Percentiles rank a stretch among this genome's conserved stretches.
Evolutionary conservation across 2,329 filamentous ascomycete genomes (phyloP).

Genomic region (Penicillium sp.): DNA sequence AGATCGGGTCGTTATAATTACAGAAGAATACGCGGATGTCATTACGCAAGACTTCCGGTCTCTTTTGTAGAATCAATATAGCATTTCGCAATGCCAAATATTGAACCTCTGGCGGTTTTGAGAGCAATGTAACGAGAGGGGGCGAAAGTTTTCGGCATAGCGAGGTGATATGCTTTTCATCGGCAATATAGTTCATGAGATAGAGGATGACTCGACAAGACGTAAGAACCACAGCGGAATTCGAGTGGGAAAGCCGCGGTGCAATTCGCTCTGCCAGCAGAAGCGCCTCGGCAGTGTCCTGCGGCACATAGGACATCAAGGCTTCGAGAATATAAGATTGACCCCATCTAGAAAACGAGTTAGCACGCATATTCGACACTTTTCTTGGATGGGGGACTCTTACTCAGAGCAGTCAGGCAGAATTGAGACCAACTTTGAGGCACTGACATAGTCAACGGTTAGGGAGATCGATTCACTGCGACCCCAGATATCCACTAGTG

Average conservation of each 20-base stretch:
- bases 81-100: slow-evolving; percentile 94
- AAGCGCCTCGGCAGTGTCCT: slow-evolving; percentile 84
- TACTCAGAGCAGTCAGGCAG: slow-evolving; percentile 96
- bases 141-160: slow-evolving; percentile 93
- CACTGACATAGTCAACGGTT: slow-evolving; percentile 96
- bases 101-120: slow-evolving; percentile 97
- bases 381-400: slow-evolving; percentile 34
- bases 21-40: slow-evolving; percentile 99
- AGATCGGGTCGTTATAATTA: slow-evolving; percentile 99
- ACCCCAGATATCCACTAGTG: slow-evolving; percentile 98
- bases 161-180: slow-evolving; percentile 83
- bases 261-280: slow-evolving; percentile 91
- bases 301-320: slow-evolving; percentile 95
- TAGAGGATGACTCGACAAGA: slow-evolving; percentile 97
- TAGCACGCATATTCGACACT: slow-evolving; percentile 9
- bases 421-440: slow-evolving; percentile 97
- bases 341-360: slow-evolving; percentile 72
- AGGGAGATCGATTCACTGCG: slow-evolving; percentile 96
- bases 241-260: slow-evolving; percentile 94
- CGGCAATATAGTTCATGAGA: slow-evolving; percentile 97
- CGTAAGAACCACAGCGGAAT: slow-evolving; percentile 93
- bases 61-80: slow-evolving; percentile 86
- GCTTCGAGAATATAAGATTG: slow-evolving; percentile 98
- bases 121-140: slow-evolving; percentile 89
- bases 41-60: slow-evolving; percentile 91